These are phyloP conservation scores for Fusarium staphyleae DNA, from an alignment of 2,329 filamentous ascomycete species.

Conservation along the genomic window DNA sequence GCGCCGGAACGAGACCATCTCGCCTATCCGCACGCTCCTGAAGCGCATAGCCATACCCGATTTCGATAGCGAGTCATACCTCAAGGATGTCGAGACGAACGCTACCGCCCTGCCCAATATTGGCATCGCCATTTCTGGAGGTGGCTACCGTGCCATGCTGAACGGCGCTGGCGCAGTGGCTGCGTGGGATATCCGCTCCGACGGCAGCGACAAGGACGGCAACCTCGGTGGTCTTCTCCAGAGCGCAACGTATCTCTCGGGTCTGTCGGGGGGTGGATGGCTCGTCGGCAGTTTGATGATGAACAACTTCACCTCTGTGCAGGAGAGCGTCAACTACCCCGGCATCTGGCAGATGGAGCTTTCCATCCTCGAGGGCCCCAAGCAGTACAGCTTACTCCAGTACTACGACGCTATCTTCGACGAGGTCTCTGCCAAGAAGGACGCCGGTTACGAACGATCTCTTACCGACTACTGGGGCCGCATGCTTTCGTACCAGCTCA, in stretches of 20 bases:
- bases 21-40: constrained; percentile 78
- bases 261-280: constrained; percentile 85
- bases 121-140: constrained; percentile 80
- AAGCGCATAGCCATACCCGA: constrained; percentile 74
- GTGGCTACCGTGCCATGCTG: constrained; percentile 86
- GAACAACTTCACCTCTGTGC: constrained; percentile 80
- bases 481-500: constrained; percentile 83
- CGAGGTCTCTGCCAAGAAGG: constrained; percentile 48
- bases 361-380: constrained; percentile 52
- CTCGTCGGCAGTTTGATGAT: constrained; percentile 80
- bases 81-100: constrained; percentile 52
- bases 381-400: constrained; percentile 47
- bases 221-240: constrained; percentile 84
- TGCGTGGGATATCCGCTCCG: constrained; percentile 78
- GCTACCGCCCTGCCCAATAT: constrained; percentile 60
- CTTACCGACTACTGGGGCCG: constrained; percentile 92
- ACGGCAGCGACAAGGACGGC: constrained; percentile 55
- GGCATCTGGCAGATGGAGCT: constrained; percentile 52
- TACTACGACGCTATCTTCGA: constrained; percentile 50
- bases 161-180: constrained; percentile 81
- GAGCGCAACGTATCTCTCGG: constrained; percentile 79
- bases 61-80: constrained; percentile 78
- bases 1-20: constrained; percentile 75
- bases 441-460: constrained; percentile 60
- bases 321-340: constrained; percentile 46